Percentiles rank a stretch among this genome's conserved stretches.
These are phyloP conservation scores for Colletotrichum falcatum DNA, from an alignment of 2,329 filamentous ascomycete genomes.

Conservation along the genomic window DNA sequence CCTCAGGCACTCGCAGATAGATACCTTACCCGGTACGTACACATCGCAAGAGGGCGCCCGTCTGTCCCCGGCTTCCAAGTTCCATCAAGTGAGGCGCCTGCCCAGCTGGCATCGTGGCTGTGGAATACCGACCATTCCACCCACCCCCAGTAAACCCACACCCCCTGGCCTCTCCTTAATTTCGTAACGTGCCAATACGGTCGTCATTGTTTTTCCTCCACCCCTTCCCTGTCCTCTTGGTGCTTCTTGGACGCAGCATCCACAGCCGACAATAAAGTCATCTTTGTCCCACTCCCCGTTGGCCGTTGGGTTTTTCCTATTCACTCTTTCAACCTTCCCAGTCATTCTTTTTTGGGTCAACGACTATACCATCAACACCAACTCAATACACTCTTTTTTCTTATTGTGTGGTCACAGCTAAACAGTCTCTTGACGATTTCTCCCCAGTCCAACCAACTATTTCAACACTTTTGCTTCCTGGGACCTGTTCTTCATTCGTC, in stretches of 20 bases:
- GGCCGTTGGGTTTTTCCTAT: neutral
- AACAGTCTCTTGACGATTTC: slow-evolving; percentile 22
- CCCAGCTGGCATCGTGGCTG: neutral
- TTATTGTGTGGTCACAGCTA: slow-evolving; percentile 25
- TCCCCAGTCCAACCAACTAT: neutral
- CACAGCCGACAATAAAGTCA: slow-evolving; percentile 23
- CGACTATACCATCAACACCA: slow-evolving; percentile 21
- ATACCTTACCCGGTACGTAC: too few relatives aligned
- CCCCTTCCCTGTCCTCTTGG: slow-evolving; percentile 3
- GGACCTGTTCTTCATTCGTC: slow-evolving; percentile 17
- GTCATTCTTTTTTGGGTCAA: slow-evolving; percentile 40
- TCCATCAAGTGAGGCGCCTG: neutral
- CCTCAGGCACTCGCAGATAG: neutral
- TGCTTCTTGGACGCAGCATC: neutral
- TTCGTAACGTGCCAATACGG: slow-evolving; percentile 37
- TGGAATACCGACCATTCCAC: fast-evolving
- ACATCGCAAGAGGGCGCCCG: too few relatives aligned
- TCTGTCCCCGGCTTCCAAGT: neutral
- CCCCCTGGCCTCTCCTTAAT: slow-evolving; percentile 38
- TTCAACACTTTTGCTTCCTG: neutral
- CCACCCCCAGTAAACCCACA: neutral
- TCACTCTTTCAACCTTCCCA: slow-evolving; percentile 17
- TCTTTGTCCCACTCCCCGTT: slow-evolving; percentile 31
- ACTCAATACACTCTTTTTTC: slow-evolving; percentile 31
- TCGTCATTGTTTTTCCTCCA: slow-evolving; percentile 37